These are phyloP conservation scores for Globisporangium orthogonon DNA, from an alignment of 352 stramenopile species.

Conservation along the genomic window DNA sequence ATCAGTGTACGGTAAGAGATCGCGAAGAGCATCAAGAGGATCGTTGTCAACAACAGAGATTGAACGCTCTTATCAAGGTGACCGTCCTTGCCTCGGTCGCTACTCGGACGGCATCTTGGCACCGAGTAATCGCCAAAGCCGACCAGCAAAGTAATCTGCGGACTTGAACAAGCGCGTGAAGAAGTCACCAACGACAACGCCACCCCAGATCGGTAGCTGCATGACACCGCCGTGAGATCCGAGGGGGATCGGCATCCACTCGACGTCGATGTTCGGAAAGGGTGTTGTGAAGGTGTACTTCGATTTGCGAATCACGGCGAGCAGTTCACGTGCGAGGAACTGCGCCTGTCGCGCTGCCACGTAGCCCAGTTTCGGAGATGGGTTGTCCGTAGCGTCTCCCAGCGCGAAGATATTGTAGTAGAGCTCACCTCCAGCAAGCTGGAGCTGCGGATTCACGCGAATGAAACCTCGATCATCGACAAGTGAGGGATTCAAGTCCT, in stretches of 20 bases:
- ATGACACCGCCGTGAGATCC: constrained; percentile 42
- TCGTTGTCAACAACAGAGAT: too few relatives aligned
- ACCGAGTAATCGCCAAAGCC: constrained; percentile 30
- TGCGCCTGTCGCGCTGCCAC: constrained; percentile 31
- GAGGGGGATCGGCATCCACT: constrained; percentile 35
- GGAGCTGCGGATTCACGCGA: constrained; percentile 39
- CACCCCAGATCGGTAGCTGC: constrained; percentile 45
- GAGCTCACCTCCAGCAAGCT: constrained; percentile 25
- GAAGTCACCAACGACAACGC: constrained; percentile 43
- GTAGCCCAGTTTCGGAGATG: constrained; percentile 34
- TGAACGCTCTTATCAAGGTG: too few relatives aligned
- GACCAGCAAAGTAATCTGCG: constrained; percentile 36
- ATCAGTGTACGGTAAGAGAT: too few relatives aligned
- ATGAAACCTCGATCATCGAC: constrained; percentile 26
- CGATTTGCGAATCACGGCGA: neutral
- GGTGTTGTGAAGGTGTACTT: constrained; percentile 1
- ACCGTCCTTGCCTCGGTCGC: neutral
- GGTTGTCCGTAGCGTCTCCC: constrained; percentile 48
- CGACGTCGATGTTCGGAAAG: constrained; percentile 20
- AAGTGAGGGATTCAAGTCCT: constrained; percentile 32
- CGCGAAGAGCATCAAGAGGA: too few relatives aligned
- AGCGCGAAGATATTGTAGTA: constrained; percentile 46
- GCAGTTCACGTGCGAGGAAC: constrained; percentile 1
- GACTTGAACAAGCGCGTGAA: constrained; percentile 41
- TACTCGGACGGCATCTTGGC: constrained; percentile 13